Evolutionary conservation across 2,329 filamentous ascomycete species (phyloP).

Genomic region (Dothideomycetidae sp.): DNA sequence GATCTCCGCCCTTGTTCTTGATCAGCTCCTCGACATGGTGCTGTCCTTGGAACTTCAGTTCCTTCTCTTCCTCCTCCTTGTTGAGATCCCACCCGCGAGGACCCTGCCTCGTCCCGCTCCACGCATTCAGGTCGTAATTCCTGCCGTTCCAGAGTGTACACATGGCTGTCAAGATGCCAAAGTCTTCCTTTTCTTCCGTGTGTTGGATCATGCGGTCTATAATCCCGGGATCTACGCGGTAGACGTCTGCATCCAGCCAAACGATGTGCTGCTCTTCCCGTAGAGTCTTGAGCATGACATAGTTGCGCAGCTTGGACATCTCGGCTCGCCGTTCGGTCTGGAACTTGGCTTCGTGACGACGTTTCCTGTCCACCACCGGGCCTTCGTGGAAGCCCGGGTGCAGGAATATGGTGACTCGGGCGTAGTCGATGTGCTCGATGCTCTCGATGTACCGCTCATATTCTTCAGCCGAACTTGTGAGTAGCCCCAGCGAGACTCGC

Average conservation of each 20-base stretch:
- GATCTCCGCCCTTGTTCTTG: conserved; percentile 17
- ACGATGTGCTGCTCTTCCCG: conserved; percentile 23
- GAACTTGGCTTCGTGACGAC: no score
- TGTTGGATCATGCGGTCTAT: conserved; percentile 22
- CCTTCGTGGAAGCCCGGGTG: neutral
- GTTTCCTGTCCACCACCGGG: neutral
- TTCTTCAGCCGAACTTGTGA: neutral
- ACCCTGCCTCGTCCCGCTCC: conserved; percentile 13
- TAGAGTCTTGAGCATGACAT: conserved; percentile 21
- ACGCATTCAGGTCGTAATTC: conserved; percentile 28
- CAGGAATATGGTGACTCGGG: neutral
- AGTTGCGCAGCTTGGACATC: conserved; percentile 22
- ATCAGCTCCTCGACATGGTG: conserved; percentile 11
- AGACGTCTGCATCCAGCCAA: conserved; percentile 27
- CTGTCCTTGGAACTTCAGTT: neutral
- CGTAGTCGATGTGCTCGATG: neutral
- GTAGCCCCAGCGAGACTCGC: neutral
- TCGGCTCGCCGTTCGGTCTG: conserved; percentile 18
- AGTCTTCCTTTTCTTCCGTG: conserved; percentile 16
- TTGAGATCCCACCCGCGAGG: neutral
- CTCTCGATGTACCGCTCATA: neutral
- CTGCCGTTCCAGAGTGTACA: conserved; percentile 21
- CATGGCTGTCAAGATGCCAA: conserved; percentile 23
- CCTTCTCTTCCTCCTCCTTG: neutral
- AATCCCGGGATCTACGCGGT: conserved; percentile 20